Evolutionary conservation across 805 yeast species (phyloP).

Genomic region (Candida bentonensis): DNA sequence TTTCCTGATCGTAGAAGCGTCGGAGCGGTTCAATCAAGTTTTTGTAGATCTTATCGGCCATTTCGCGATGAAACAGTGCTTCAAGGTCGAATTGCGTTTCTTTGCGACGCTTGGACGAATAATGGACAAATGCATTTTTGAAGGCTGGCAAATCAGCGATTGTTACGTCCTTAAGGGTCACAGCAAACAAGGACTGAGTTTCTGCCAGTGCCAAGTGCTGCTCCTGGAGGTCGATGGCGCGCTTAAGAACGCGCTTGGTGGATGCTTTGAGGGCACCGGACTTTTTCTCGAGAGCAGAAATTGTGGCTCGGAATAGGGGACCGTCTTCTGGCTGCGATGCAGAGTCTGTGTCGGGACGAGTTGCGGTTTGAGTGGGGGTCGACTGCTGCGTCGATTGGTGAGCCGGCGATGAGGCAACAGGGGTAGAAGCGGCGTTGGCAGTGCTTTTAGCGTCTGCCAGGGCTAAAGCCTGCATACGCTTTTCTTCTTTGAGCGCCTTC

Average conservation of each 20-base stretch:
- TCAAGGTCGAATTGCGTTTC: conserved; percentile 15
- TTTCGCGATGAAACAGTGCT: conserved; percentile 12
- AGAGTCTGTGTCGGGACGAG: conserved; percentile 17
- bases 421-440: not conserved
- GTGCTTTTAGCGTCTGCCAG: conserved; percentile 1
- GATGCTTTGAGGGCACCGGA: conserved; percentile 21
- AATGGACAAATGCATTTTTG: conserved; percentile 18
- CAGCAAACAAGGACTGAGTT: conserved; percentile 20
- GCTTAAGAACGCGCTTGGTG: conserved; percentile 24
- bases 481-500: not conserved
- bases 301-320: conserved; percentile 29
- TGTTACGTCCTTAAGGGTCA: conserved; percentile 20
- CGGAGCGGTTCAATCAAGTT: conserved; percentile 26
- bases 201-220: conserved; percentile 21
- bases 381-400: not conserved
- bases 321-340: conserved; percentile 29
- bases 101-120: conserved; percentile 7
- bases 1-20: conserved; percentile 26
- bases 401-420: not conserved
- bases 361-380: conserved; percentile 7
- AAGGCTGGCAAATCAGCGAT: conserved; percentile 20
- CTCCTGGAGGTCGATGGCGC: conserved; percentile 20
- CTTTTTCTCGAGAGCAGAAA: conserved; percentile 24
- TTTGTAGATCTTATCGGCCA: conserved; percentile 18
- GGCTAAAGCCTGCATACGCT: not conserved